Base-by-base conservation (phyloP, 805 yeast genomes). In the Cyberlindnera japonica region DNA sequence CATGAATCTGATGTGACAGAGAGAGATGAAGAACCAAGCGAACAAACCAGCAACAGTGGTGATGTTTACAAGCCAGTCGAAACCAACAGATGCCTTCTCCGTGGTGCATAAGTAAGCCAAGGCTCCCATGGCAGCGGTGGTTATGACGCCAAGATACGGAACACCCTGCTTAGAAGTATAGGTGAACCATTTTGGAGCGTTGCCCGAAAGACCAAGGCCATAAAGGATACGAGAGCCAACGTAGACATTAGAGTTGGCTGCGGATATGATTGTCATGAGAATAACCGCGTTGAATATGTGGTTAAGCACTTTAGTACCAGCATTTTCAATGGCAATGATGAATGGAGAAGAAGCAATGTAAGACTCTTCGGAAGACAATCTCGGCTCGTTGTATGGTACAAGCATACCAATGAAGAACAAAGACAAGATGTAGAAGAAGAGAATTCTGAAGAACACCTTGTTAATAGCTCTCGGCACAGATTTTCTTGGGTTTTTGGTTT, bases 231-330 rank as follows among this genome's bases (percentile, higher is more conserved):
- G 69, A 2, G 90, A 81, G 32, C 87, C 86, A 49, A 81, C 78
- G 61, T 83, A 82, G 26, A 83, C 71, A 55, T 81, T 80, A 6
- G 90, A 81, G 64, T 83, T 83, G 50, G 81, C 91, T 22, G 91
- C 90, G 9, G 90, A 82, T 37, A 81, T 69, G 45, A 83, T 74
- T 14, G 90, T 79, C 15, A 73, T 52, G 32, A 81, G 58, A 46
- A 83, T 79, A 36, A 83, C 81, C 17, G 83, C 90, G 56, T 83
- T 83, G 64, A 83, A 79, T 40, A 83, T 79, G 55, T 77, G 73
- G 32, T 88, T 86, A 43, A 83, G 64, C 2, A 79, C 72, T 44
- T 68, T 68, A 18, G 89, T 82, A 20, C 87, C 86, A 2, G 81
- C 74, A 58, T 79, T 80, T 43, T 71, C 61, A 50, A 83, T 80